Conservation (phyloP, 2,329 filamentous ascomycete genomes). For the Penicillium sp. region DNA sequence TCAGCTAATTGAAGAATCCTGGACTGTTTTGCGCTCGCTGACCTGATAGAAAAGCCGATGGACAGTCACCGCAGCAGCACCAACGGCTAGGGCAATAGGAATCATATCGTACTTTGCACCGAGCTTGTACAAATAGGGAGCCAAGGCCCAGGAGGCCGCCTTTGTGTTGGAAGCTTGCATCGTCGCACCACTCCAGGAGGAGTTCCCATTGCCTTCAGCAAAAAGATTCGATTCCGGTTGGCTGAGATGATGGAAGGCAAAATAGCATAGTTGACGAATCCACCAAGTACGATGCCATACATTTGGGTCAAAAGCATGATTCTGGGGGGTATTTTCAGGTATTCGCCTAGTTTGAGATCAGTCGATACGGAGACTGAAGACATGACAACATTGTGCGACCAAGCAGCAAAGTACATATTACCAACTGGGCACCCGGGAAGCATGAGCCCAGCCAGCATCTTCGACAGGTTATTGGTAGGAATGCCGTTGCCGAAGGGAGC, state of each 20-base stretch:
- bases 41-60: slow-evolving; percentile 17
- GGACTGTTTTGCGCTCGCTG: background rate
- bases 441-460: slow-evolving; percentile 56
- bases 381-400: slow-evolving; percentile 59
- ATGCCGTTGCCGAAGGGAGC: slow-evolving; percentile 58
- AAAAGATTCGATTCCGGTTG: slow-evolving; percentile 53
- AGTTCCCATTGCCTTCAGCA: slow-evolving; percentile 48
- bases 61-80: slow-evolving; percentile 25
- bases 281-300: slow-evolving; percentile 57
- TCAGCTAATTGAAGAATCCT: background rate
- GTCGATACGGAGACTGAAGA: slow-evolving; percentile 53
- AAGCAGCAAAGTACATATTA: slow-evolving; percentile 60
- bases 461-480: slow-evolving; percentile 59
- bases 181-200: slow-evolving; percentile 54
- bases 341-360: slow-evolving; percentile 61
- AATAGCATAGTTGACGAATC: slow-evolving; percentile 55
- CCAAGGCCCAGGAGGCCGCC: slow-evolving; percentile 48
- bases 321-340: slow-evolving; percentile 56
- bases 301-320: slow-evolving; percentile 58
- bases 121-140: slow-evolving; percentile 53
- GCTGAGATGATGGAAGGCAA: slow-evolving; percentile 56
- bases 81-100: slow-evolving; percentile 52
- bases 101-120: slow-evolving; percentile 49
- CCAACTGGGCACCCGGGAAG: slow-evolving; percentile 54
- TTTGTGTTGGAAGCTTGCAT: slow-evolving; percentile 47